Evolutionary conservation across 2,329 filamentous ascomycete genomes (phyloP).

Genomic region (Lachnellula willkommii): DNA sequence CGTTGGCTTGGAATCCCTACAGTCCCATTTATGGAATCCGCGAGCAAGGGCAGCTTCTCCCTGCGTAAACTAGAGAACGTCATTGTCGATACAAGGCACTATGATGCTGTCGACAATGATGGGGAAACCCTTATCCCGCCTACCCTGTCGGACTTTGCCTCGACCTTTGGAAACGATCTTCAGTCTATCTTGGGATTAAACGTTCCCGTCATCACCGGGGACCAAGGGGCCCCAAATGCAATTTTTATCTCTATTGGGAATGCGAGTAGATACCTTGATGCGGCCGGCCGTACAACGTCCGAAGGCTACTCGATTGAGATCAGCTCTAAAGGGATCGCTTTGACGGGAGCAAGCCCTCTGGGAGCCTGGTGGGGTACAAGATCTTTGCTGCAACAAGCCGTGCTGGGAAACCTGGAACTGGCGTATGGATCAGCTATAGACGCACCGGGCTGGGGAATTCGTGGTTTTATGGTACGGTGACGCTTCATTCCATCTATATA

Average conservation of each 20-base stretch:
- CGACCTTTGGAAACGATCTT: constrained; percentile 43
- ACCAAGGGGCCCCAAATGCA: constrained; percentile 12
- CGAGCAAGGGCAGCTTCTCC: constrained; percentile 25
- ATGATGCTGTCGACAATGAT: constrained; percentile 36
- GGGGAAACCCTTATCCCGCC: constrained; percentile 50
- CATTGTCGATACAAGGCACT: constrained; percentile 40
- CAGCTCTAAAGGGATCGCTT: constrained; percentile 36
- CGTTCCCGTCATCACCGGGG: constrained; percentile 26
- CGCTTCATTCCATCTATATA: background rate
- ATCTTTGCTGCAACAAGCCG: constrained; percentile 47
- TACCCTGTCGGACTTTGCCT: constrained; percentile 31
- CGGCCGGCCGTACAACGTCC: constrained; percentile 40
- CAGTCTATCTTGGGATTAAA: constrained; percentile 28
- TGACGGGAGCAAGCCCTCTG: constrained; percentile 48
- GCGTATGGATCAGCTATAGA: constrained; percentile 41
- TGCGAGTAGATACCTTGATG: constrained; percentile 37
- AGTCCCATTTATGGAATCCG: constrained; percentile 28
- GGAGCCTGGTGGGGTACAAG: constrained; percentile 56
- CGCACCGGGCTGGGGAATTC: constrained; percentile 44
- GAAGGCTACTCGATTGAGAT: constrained; percentile 46
- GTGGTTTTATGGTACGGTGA: constrained; percentile 43
- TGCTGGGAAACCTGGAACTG: constrained; percentile 36
- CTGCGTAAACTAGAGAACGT: constrained; percentile 33
- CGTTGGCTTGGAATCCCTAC: constrained; percentile 30
- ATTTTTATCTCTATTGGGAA: constrained; percentile 46